Conservation (phyloP, 176 grass and related monocot genomes). For the Tuctoria greenei region DNA sequence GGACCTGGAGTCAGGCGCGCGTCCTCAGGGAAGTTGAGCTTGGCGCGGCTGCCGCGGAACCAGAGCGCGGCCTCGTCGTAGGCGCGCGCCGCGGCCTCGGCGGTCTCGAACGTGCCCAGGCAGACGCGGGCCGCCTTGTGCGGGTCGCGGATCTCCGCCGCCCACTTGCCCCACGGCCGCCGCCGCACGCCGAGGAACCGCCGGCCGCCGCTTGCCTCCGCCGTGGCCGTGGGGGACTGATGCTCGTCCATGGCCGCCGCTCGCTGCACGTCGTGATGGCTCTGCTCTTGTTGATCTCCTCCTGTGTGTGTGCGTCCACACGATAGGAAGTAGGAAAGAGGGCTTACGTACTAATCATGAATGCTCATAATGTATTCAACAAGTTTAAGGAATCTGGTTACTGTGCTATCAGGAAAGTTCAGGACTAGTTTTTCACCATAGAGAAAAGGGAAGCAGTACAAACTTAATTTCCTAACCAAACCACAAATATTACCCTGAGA, state of each 20-base stretch:
- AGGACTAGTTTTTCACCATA: not conserved
- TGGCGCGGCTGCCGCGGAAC: constrained; percentile 85
- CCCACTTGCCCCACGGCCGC: constrained; percentile 98
- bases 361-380: not conserved
- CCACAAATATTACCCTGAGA: too few relatives aligned
- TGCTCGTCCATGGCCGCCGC: constrained; percentile 44
- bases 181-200: constrained; percentile 90
- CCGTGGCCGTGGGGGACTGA: constrained; percentile 30
- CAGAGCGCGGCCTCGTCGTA: constrained; percentile 93
- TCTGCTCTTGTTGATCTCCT: too few relatives aligned
- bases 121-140: constrained; percentile 87
- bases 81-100: constrained; percentile 87
- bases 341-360: constrained; percentile 11
- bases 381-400: not conserved
- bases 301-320: not conserved
- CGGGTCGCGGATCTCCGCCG: constrained; percentile 96
- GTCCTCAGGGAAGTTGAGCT: constrained; percentile 99
- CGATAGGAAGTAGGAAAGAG: constrained; percentile 22
- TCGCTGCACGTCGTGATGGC: not conserved
- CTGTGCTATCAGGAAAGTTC: not conserved
- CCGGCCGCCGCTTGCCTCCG: constrained; percentile 3
- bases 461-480: too few relatives aligned
- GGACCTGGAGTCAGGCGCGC: constrained; percentile 49
- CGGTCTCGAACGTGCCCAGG: constrained; percentile 95
- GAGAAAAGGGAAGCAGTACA: not conserved